Evolutionary conservation across 2,329 filamentous ascomycete genomes (phyloP), one percentile per base, ranked within the genome.

Genomic region (Fusarium algeriense): DNA sequence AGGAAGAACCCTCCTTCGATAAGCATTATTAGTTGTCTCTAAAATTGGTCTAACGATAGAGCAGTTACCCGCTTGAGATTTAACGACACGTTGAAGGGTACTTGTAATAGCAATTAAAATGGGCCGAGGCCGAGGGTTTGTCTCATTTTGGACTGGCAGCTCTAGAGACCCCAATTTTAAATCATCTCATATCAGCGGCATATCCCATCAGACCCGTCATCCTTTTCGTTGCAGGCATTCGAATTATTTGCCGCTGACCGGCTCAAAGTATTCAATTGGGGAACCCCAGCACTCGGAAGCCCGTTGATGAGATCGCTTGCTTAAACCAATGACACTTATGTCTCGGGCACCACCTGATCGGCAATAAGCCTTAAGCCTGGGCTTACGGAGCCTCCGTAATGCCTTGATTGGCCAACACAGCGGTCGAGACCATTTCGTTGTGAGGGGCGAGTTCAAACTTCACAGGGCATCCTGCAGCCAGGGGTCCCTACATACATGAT

Each of bases 361-460:
- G 34, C 34, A 15, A 35, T 15, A 15, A 35, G 14, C 34, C 34
- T 35, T 35, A 35, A 35, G 34, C 34, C 14, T 35, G 14, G 34
- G 34, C 34, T 15, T 35, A 35, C 34, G 34, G 34, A 35, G 34
- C 34, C 34, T 35, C 34, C 34, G 34, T 35, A 35, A 35, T 35
- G 34, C 13, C 15, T 35, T 35, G 34, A 35, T 35, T 35, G 34
- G 34, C 34, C 34, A 35, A 35, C 34, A 14, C 34, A 35, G 14
- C 34, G 3, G 34, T 6, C 34, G 3, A 35, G 34, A 35, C 34
- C 13, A 35, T 35, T 35, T 35, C 34, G 34, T 35, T 35, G 34
- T 35, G 34, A 49, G 32, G 32, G 46, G 48, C 14, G n/a, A 38
- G 48, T 52, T 52, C 34, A 52, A 52, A 52, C 48, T 52, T 52